A percentile compares a stretch with the other conserved stretches of the same genome.
Evolutionary conservation across 2,329 filamentous ascomycete species (phyloP).

Genomic region (Beauveria scarabaeidicola): DNA sequence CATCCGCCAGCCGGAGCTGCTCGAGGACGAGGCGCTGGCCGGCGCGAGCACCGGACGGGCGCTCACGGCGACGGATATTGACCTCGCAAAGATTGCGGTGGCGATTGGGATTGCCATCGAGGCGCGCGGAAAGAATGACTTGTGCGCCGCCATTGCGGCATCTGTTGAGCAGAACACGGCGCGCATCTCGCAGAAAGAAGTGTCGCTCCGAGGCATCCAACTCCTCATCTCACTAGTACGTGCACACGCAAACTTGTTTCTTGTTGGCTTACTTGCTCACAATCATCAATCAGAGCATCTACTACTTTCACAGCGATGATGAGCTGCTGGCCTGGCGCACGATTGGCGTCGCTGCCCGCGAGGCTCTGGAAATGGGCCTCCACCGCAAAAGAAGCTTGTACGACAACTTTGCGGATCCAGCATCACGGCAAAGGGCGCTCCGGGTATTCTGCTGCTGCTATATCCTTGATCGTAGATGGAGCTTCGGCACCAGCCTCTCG

Average conservation of each 20-base stretch:
- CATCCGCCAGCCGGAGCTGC: constrained; percentile 13
- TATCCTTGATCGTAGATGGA: constrained; percentile 42
- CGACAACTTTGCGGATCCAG: constrained; percentile 27
- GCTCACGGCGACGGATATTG: constrained; percentile 20
- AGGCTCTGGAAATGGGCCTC: constrained; percentile 39
- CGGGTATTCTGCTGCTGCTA: constrained; percentile 44
- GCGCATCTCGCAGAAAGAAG: constrained; percentile 21
- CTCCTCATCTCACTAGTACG: constrained; percentile 23
- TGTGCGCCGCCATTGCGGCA: constrained; percentile 21
- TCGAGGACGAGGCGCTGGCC: constrained; percentile 4
- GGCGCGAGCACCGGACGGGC: not conserved
- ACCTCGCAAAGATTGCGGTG: constrained; percentile 26
- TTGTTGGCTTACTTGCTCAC: not conserved
- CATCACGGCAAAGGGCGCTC: constrained; percentile 23
- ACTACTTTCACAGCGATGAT: constrained; percentile 38
- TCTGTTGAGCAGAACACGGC: constrained; percentile 23
- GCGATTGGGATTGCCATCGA: constrained; percentile 26
- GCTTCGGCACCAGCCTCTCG: constrained; percentile 41
- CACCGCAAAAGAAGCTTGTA: constrained; percentile 36
- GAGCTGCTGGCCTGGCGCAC: constrained; percentile 41
- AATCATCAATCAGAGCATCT: constrained; percentile 24
- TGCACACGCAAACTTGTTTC: not conserved
- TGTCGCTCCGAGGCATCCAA: constrained; percentile 27
- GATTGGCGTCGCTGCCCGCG: constrained; percentile 37
- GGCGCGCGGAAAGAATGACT: constrained; percentile 22